These are phyloP conservation scores for Endothia cerciana DNA, from an alignment of 2,329 filamentous ascomycete species.

Conservation along the genomic window DNA sequence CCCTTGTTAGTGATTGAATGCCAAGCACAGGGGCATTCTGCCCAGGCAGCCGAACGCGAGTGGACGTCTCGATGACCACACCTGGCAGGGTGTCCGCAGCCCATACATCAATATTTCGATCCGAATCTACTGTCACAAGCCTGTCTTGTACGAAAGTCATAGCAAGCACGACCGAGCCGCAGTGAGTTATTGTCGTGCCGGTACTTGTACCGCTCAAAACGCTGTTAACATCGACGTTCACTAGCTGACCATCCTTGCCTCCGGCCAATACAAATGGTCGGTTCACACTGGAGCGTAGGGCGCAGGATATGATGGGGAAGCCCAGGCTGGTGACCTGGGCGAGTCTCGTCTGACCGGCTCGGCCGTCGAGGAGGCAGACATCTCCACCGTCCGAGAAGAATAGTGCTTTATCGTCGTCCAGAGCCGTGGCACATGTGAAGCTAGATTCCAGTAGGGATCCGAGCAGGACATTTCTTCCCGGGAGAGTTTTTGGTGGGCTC, in stretches of 20 bases:
- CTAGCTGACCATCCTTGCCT: constrained; percentile 65
- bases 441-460: constrained; percentile 80
- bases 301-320: constrained; percentile 70
- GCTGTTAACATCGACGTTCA: constrained; percentile 54
- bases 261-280: constrained; percentile 67
- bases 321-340: constrained; percentile 66
- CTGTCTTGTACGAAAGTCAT: constrained; percentile 70
- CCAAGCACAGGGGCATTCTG: constrained; percentile 72
- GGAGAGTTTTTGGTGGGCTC: constrained; percentile 66
- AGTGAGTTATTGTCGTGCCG: constrained; percentile 32
- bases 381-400: constrained; percentile 87
- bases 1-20: constrained; percentile 65
- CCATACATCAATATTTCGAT: constrained; percentile 75
- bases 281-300: constrained; percentile 48
- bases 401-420: constrained; percentile 75
- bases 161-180: constrained; percentile 51
- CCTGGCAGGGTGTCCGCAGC: constrained; percentile 49
- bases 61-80: constrained; percentile 41
- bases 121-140: constrained; percentile 75
- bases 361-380: constrained; percentile 85
- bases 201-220: constrained; percentile 48
- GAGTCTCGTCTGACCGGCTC: constrained; percentile 71
- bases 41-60: constrained; percentile 62
- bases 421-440: constrained; percentile 76
- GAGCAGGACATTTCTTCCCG: constrained; percentile 85